These are phyloP conservation scores for Voacanga thouarsii DNA, from an alignment of 257 asterid genomes.

Conservation along the genomic window DNA sequence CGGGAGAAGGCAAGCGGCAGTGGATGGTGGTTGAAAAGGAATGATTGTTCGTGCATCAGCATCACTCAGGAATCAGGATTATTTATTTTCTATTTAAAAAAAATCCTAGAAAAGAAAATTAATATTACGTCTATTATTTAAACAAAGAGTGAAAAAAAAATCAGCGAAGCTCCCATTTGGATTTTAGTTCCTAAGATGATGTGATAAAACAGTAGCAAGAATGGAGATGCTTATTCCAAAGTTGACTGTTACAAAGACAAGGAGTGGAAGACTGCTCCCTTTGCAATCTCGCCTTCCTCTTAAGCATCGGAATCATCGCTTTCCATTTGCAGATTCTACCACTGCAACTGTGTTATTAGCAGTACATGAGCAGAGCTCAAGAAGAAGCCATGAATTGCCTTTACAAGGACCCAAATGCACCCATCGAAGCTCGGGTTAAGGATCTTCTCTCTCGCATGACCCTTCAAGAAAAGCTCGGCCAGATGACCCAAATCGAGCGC, in stretches of 20 bases:
- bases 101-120: no score
- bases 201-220: no score
- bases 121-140: no score
- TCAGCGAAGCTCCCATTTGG: no score
- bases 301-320: not conserved
- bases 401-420: slow-evolving; percentile 51
- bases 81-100: no score
- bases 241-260: not conserved
- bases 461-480: slow-evolving; percentile 63
- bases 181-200: no score
- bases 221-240: not conserved
- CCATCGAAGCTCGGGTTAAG: slow-evolving; percentile 53
- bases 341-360: not conserved
- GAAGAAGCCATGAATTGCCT: slow-evolving; percentile 39
- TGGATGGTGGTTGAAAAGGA: no score
- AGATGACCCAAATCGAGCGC: slow-evolving; percentile 79
- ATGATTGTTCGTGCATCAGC: no score
- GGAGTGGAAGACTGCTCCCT: not conserved
- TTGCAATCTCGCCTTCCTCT: not conserved
- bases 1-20: no score
- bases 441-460: slow-evolving; percentile 79
- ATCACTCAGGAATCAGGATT: no score
- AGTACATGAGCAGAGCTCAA: not conserved
- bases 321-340: not conserved
- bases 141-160: no score